Evolutionary conservation across 805 yeast species (phyloP).

Genomic region (Candida ascalaphidarum): DNA sequence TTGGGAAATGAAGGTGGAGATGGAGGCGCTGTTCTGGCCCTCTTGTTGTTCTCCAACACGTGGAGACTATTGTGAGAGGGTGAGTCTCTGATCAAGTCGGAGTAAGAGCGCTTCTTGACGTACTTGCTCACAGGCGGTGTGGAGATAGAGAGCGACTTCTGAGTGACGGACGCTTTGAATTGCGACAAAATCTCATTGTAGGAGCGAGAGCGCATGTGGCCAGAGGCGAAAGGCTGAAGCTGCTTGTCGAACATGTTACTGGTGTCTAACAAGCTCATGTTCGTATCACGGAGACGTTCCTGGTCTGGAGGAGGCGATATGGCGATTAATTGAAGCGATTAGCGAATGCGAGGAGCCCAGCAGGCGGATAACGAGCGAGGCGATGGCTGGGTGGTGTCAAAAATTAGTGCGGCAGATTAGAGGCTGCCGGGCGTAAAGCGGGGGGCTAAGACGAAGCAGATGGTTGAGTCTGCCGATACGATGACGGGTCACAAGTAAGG

Average conservation of each 20-base stretch:
- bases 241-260: slow-evolving; percentile 25
- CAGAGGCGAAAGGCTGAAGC: slow-evolving; percentile 17
- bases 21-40: slow-evolving; percentile 7
- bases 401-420: too few relatives aligned
- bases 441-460: too few relatives aligned
- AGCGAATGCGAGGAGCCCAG: too few relatives aligned
- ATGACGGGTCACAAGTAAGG: too few relatives aligned
- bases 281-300: neutral
- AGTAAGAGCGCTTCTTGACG: slow-evolving; percentile 19
- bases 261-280: slow-evolving; percentile 23
- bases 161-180: slow-evolving; percentile 13
- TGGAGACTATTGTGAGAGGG: too few relatives aligned
- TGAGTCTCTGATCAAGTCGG: slow-evolving; percentile 12
- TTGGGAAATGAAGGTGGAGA: slow-evolving; percentile 4
- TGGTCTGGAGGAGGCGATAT: slow-evolving; percentile 4
- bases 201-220: slow-evolving; percentile 25
- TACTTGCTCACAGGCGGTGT: slow-evolving; percentile 2
- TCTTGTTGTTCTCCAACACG: neutral
- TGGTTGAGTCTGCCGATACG: too few relatives aligned
- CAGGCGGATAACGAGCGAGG: too few relatives aligned
- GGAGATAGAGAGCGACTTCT: slow-evolving; percentile 3
- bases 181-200: slow-evolving; percentile 23
- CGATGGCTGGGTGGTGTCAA: too few relatives aligned
- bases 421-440: too few relatives aligned
- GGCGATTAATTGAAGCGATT: too few relatives aligned